These are phyloP conservation scores for Goniomonas avonlea DNA, from an alignment of 78 protist genomes.

Conservation along the genomic window DNA sequence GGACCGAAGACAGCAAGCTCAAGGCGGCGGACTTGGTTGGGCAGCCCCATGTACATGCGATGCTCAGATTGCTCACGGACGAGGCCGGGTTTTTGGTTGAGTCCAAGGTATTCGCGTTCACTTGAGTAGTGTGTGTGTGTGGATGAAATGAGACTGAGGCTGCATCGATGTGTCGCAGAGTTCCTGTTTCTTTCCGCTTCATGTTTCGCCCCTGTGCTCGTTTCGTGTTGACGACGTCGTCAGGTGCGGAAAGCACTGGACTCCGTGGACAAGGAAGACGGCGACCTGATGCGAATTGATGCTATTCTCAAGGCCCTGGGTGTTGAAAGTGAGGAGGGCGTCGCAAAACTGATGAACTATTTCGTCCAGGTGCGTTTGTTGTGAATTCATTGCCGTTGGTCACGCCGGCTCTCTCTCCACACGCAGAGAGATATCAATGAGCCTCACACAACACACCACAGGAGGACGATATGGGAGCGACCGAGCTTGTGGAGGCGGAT, in stretches of 20 bases:
- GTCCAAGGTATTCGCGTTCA: no score
- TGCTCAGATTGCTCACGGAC: slow-evolving; percentile 38
- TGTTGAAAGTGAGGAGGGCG: slow-evolving; percentile 25
- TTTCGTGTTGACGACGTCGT: no score
- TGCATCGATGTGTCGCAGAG: no score
- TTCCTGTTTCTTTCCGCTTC: no score
- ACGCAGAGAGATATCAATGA: neutral
- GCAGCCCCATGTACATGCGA: no score
- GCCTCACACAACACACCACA: no score
- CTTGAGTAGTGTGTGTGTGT: no score
- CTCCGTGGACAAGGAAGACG: slow-evolving; percentile 16
- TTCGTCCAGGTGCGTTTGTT: slow-evolving; percentile 28
- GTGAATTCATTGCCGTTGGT: neutral
- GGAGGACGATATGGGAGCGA: slow-evolving; percentile 30
- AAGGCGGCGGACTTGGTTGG: no score
- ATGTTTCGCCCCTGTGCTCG: no score
- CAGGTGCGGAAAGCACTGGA: neutral
- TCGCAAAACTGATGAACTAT: slow-evolving; percentile 34
- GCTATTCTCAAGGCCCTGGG: slow-evolving; percentile 48
- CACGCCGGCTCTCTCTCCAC: no score
- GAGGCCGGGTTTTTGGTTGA: slow-evolving; percentile 50
- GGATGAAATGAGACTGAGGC: no score
- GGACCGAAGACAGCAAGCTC: neutral
- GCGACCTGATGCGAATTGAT: slow-evolving; percentile 18
- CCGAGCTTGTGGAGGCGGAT: slow-evolving; percentile 39